phyloP scores from a whole-genome alignment of 108 stramenopile genomes.

The Parietichytrium sp. region DNA sequence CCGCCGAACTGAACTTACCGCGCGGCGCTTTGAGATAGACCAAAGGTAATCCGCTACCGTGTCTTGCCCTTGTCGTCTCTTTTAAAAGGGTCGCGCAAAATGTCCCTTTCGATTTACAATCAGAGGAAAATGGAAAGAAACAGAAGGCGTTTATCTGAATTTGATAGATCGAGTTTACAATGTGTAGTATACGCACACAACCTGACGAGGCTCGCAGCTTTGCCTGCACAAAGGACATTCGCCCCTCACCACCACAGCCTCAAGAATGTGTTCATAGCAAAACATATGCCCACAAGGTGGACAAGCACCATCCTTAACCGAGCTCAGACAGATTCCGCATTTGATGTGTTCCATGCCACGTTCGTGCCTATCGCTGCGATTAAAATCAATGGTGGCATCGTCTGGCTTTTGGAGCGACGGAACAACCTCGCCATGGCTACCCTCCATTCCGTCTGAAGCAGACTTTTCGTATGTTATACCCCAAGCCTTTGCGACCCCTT shows the following conservation, averaged over 20 bases:
- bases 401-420: slow-evolving; percentile 16
- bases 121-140: too few species aligned
- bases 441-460: too few species aligned
- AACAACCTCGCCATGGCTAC: neutral
- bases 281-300: slow-evolving; percentile 32
- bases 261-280: slow-evolving; percentile 26
- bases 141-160: too few species aligned
- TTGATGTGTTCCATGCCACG: slow-evolving; percentile 36
- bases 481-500: too few species aligned
- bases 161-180: too few species aligned
- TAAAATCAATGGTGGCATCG: neutral
- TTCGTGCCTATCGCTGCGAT: slow-evolving; percentile 28
- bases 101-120: too few species aligned
- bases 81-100: too few species aligned
- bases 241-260: slow-evolving; percentile 7
- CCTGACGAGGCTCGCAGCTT: neutral
- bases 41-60: too few species aligned
- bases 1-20: too few species aligned
- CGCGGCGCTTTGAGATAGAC: too few species aligned
- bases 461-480: too few species aligned
- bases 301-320: slow-evolving; percentile 21
- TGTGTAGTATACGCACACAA: slow-evolving; percentile 28
- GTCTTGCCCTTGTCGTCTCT: too few species aligned
- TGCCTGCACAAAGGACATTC: slow-evolving; percentile 24
- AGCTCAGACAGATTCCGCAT: slow-evolving; percentile 29